Percentiles rank a stretch among this genome's conserved stretches.
Evolutionary conservation across 1,139 yeast genomes (phyloP).

Genomic region (Lodderomyces beijingensis): DNA sequence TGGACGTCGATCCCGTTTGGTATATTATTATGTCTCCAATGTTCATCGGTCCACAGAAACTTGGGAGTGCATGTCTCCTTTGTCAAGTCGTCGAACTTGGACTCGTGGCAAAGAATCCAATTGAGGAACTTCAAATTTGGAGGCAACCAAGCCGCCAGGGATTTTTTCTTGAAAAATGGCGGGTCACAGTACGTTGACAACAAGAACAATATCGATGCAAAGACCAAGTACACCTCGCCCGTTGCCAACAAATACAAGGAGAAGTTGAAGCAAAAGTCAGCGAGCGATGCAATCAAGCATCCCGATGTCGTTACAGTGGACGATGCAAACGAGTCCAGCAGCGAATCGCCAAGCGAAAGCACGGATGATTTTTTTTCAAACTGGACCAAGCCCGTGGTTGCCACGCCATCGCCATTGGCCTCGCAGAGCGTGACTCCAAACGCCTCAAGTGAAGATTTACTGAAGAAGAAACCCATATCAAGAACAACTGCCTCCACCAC

Average conservation of each 20-base stretch:
- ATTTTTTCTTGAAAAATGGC: conserved; percentile 77
- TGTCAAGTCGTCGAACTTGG: conserved; percentile 88
- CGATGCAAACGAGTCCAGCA: conserved; percentile 41
- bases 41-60: conserved; percentile 48
- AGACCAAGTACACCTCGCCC: conserved; percentile 73
- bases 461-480: conserved; percentile 19
- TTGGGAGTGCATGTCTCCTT: conserved; percentile 48
- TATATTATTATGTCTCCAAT: conserved; percentile 44
- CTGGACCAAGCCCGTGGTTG: conserved; percentile 74
- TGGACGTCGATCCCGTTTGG: conserved; percentile 53
- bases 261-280: conserved; percentile 66
- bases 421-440: conserved; percentile 49
- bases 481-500: conserved; percentile 16
- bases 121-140: conserved; percentile 88
- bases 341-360: conserved; percentile 35
- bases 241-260: conserved; percentile 77
- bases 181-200: conserved; percentile 60
- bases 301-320: conserved; percentile 65
- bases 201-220: conserved; percentile 53
- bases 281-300: conserved; percentile 60
- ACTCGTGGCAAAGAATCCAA: conserved; percentile 84
- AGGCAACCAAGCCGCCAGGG: conserved; percentile 84
- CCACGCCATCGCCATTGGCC: conserved; percentile 52
- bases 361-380: conserved; percentile 86
- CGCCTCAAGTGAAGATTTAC: conserved; percentile 36